Evolutionary conservation across 192 early-diverging fungal genomes (phyloP), one percentile per base, ranked within the genome.

Genomic region (Rhizophagus clarus): DNA sequence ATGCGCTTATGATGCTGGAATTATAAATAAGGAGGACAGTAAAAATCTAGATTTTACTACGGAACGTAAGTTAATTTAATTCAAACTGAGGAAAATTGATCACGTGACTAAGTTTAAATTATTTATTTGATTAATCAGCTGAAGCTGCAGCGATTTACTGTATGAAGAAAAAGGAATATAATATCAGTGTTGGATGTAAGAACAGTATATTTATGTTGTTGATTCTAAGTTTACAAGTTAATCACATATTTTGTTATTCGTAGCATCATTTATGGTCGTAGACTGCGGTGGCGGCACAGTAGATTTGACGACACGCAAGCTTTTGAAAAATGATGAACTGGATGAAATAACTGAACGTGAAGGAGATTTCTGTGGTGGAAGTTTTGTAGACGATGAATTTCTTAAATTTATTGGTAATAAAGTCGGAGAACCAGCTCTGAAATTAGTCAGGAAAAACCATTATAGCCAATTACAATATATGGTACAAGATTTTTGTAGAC

Each of bases 271-370:
- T 64, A 88, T 90, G 87, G 85, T 90, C 47, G 87, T 86, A 70
- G 88, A 90, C 82, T 87, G 85, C 28, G 88, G 88, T 74, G 88
- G 88, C 60, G 88, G 88, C 67, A 90, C 88, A 6, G 88, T 90
- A 0, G 88, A 90, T 85, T 80, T 88, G 76, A 90, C 78, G 85
- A 82, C 74, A 75, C 49, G 24, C 11, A 49, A 32, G 12, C 49
- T 56, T 10, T 60, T 60, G 47, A 1, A 28, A 47, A 28, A 24
- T 9, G 31, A 51, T 28, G 31, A 74, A 74, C 28, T 74, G 31
- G 37, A 32, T 9, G 72, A 74, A 74, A 32, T 15, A 11, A 74
- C 37, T 20, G 72, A 74, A 51, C n/a, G 49, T 32, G 29, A 49
- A 26, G 72, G 72, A 8, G 72, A 74, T 32, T 49, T 40, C 10